Percentiles rank a stretch among this genome's conserved stretches.
Conservation (phyloP, 139 green algal species). For the Closterium sp. region DNA sequence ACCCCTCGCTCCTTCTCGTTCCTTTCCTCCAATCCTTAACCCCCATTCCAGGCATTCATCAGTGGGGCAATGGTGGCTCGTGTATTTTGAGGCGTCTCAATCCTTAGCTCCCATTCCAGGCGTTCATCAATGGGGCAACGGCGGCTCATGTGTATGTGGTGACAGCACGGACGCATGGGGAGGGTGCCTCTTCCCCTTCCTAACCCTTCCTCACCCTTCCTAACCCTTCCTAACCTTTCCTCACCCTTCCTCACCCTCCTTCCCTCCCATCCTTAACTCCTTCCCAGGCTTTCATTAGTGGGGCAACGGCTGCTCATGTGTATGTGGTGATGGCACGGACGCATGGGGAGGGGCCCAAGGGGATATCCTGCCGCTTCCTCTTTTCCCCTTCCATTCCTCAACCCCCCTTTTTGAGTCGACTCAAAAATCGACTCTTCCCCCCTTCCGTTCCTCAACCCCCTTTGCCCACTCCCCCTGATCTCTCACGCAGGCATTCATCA, state of each 20-base stretch:
- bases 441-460: too few species aligned
- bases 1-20: too few species aligned
- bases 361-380: conserved; percentile 59
- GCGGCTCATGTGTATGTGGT: conserved; percentile 55
- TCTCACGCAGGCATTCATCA: conserved; percentile 70
- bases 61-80: too few species aligned
- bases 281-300: conserved; percentile 60
- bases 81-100: too few species aligned
- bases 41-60: conserved; percentile 61
- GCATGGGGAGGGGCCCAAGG: conserved; percentile 57
- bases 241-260: too few species aligned
- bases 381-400: too few species aligned
- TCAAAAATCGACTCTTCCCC: too few species aligned
- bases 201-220: too few species aligned
- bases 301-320: not conserved
- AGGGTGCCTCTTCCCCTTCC: conserved; percentile 12
- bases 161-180: conserved; percentile 71
- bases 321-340: conserved; percentile 76
- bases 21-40: not conserved
- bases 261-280: not conserved
- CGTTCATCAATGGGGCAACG: conserved; percentile 62
- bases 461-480: too few species aligned
- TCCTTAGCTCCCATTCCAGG: too few species aligned
- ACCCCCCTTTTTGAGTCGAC: too few species aligned
- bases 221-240: not conserved